Evolutionary conservation across 1,284 basidiomycete species (phyloP), one percentile per base, ranked within the genome.

Genomic region (Microbotryomycetes sp.): DNA sequence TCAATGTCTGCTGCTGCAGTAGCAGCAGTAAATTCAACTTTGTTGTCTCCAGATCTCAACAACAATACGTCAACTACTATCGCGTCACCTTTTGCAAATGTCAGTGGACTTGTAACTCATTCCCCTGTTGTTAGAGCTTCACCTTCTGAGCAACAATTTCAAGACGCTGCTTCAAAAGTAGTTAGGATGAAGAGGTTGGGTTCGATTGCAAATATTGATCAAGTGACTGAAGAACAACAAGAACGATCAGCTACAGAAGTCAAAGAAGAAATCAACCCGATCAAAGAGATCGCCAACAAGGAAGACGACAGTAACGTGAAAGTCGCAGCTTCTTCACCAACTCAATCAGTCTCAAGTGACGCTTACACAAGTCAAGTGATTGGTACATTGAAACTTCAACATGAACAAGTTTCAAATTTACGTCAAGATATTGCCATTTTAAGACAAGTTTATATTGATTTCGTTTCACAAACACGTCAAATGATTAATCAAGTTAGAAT

Each of bases 401-500:
- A 94, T 73, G 89, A 94, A 73, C 92, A 96, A 74, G 86, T 97
- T 15, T 91, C 93, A 75, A 88, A 88, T 70, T 81, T 98, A 22
- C 86, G 96, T 6, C 84, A 92, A 3, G 94, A 98, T 73, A 81
- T 98, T 6, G 93, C 89, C 0, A 83, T 92, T 70, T 88, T 97
- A 82, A 84, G 92, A 0, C 94, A 98, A 76, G 79, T 97, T 46
- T 97, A 98, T 76, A 85, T 85, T 29, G 92, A 96, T 70, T 97
- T 97, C 73, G 86, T 91, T 79, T 85, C 83, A 67, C 85, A 89
- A 73, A 93, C 93, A 36, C 93, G 94, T 76, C 85, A 87, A 15
- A 86, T 89, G 9, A 82, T 97, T 30, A 80, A 81, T 14, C 80
- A 83, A 14, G 79, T 97, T 28, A 85, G 91, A 4, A 81, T 82